Evolutionary conservation across 2,329 filamentous ascomycete species (phyloP), one percentile per base, ranked within the genome.

Genomic region (Phaeosphaeriaceae sp.): DNA sequence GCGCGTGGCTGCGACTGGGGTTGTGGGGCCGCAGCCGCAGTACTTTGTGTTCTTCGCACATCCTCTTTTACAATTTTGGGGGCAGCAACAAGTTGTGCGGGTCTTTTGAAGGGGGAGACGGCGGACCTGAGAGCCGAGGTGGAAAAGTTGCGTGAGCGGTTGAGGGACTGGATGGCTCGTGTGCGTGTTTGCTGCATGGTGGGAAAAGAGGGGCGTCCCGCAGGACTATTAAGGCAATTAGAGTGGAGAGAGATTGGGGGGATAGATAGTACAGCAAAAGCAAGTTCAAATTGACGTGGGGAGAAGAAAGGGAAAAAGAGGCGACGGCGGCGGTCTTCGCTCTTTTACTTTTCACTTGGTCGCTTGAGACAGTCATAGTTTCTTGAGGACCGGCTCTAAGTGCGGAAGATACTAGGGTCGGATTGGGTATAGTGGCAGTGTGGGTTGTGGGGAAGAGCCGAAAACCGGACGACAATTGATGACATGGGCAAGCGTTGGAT

Each of bases 81-180:
- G 36, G 62, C 49, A 23, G 63, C 58, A 30, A 66, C 56, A n/a
- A n/a, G n/a, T 45, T 66, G 74, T 56, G 70, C 71, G 55, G 63
- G 70, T 33, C 56, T 60, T 50, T 72, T 59, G 71, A 77, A 76
- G 21, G 77, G 77, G 50, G 78, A 79, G 46, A 78, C 60, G 54
- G 76, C 76, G 29, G 72, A 64, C 42, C 68, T 53, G 7, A 70
- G 60, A 17, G 75, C 57, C 20, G 76, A 72, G 5, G 76, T 68
- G 56, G 74, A 79, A 64, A 80, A 77, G 52, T 60, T 66, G 62
- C 77, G 77, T 46, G 74, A 61, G 63, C 69, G 63, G 51, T 74
- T 66, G 45, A 72, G 56, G 48, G 68, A 61, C 32, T 65, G 63
- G 34, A 72, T 58, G 67, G 73, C 70, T 48, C 67, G 67, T 43